Evolutionary conservation across 768 basidiomycete species (phyloP).

Genomic region (Xerocomus spinulosus): DNA sequence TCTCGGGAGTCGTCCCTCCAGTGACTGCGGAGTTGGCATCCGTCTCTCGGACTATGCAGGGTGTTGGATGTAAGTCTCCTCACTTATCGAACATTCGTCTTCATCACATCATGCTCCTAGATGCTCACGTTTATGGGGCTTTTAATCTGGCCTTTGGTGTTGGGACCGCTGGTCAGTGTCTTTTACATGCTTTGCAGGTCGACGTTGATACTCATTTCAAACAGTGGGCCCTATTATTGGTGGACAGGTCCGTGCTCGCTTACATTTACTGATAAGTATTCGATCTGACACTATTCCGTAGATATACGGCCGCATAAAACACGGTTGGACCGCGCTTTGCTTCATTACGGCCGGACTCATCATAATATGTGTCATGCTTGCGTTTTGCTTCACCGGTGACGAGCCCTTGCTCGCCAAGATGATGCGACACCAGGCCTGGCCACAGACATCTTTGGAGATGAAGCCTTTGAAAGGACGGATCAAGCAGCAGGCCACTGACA

Average conservation of each 20-base stretch:
- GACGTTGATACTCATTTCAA: conserved; percentile 2
- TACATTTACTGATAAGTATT: background rate
- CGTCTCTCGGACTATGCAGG: conserved; percentile 51
- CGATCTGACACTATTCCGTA: conserved; percentile 23
- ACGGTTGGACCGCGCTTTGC: conserved; percentile 61
- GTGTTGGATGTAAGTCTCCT: conserved; percentile 60
- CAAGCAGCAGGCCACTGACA: conserved; percentile 1
- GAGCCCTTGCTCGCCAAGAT: conserved; percentile 35
- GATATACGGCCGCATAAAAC: conserved; percentile 53
- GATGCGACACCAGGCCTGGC: conserved; percentile 17
- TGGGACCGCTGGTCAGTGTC: conserved; percentile 51
- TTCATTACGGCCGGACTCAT: conserved; percentile 44
- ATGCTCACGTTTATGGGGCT: conserved; percentile 69
- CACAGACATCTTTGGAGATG: conserved; percentile 8
- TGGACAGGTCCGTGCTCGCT: conserved; percentile 48
- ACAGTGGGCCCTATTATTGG: conserved; percentile 68
- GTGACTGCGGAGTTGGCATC: conserved; percentile 63
- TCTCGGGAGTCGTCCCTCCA: conserved; percentile 55
- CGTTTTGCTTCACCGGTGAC: conserved; percentile 47
- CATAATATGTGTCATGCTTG: conserved; percentile 34
- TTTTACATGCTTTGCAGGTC: background rate
- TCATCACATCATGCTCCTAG: conserved; percentile 31
- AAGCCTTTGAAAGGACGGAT: conserved; percentile 2
- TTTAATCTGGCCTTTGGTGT: conserved; percentile 70
- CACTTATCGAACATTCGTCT: background rate